Conservation (phyloP, 768 basidiomycete species). For the Termitomyces heimii region DNA sequence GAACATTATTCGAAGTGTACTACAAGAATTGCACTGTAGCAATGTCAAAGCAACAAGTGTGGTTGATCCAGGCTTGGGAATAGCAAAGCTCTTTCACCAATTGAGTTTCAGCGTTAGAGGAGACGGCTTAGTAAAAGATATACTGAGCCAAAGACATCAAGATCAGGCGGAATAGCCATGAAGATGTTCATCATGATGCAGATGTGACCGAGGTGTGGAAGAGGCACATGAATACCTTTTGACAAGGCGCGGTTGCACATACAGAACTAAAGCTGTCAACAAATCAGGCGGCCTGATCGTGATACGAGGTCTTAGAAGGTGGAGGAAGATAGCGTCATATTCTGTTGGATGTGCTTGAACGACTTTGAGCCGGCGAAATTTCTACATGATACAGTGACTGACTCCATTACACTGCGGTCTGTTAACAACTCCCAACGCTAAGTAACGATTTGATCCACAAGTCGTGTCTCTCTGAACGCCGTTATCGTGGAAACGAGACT, state of each 20-base stretch:
- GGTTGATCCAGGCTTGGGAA: not conserved
- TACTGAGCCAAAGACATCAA: not conserved
- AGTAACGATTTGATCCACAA: too few relatives aligned
- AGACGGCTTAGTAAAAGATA: not conserved
- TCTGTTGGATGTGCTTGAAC: not conserved
- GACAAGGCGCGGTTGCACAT: not conserved
- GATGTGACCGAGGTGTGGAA: conserved; percentile 1
- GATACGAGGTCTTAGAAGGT: too few relatives aligned
- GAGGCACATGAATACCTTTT: not conserved
- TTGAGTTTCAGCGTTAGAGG: not conserved
- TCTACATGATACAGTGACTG: not conserved
- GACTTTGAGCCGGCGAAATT: not conserved
- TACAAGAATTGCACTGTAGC: not conserved
- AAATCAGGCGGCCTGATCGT: not conserved
- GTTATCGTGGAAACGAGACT: not conserved
- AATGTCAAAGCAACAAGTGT: not conserved
- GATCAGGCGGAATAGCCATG: not conserved
- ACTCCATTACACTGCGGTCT: not conserved
- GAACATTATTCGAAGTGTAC: not conserved
- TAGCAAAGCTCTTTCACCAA: not conserved
- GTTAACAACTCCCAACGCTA: not conserved
- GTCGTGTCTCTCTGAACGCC: too few relatives aligned
- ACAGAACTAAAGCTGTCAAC: not conserved
- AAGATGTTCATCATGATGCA: not conserved
- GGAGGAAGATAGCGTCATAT: not conserved